Base-by-base conservation (phyloP, 345 rosid genomes). In the Moricandia arvensis region DNA sequence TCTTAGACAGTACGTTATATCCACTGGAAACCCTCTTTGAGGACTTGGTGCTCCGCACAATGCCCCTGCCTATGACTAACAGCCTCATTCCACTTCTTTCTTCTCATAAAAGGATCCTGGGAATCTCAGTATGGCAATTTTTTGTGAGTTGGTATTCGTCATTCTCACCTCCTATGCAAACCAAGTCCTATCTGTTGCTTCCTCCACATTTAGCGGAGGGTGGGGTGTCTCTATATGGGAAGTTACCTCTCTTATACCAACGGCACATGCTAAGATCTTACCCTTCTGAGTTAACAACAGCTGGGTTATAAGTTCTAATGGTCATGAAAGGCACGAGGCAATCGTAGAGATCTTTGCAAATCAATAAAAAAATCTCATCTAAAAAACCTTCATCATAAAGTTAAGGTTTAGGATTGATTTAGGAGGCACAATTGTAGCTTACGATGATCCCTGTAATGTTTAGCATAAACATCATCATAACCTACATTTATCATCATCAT, bases 31-130 rank as follows among this genome's bases (percentile, higher is more conserved):
- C n/a, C n/a, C n/a, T n/a, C n/a, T n/a, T n/a, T n/a, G n/a, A n/a
- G 98, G 96, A 70, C 93, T 87, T 0, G 83, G 86, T 6, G 98
- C 96, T 70, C 98, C 97, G 4, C 98, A 94, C 63, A 93, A 91
- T 83, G 90, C 85, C 18, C 87, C 98, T 15, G 69, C n/a, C n/a
- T n/a, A n/a, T n/a, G n/a, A n/a, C n/a, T n/a, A n/a, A n/a, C n/a
- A n/a, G n/a, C n/a, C n/a, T 0, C 73, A 59, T 67, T 81, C 80
- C 0, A 82, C 70, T 75, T 59, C 45, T 60, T 94, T 94, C 84
- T n/a, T n/a, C n/a, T n/a, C n/a, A n/a, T n/a, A n/a, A n/a, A n/a
- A n/a, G n/a, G n/a, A n/a, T n/a, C n/a, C n/a, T n/a, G n/a, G n/a
- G n/a, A n/a, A n/a, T n/a, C n/a, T n/a, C n/a, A n/a, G n/a, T n/a